Evolutionary conservation across 805 yeast species (phyloP), one percentile per base, ranked within the genome.

Genomic region (Yamadazyma paraphyllophila): DNA sequence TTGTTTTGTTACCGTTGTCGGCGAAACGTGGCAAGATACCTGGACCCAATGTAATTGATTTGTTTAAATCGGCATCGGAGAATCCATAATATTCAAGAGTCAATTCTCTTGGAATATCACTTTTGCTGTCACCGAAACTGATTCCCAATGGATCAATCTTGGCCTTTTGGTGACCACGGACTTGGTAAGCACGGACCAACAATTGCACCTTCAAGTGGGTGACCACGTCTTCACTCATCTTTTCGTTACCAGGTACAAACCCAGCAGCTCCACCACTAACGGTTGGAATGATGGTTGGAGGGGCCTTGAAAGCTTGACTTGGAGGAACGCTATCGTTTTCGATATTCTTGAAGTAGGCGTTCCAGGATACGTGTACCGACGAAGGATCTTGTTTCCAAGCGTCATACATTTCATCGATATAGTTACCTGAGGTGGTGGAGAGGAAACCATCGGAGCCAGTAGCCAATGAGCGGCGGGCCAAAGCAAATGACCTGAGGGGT

Each of bases 101-200:
- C 63, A 94, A 77, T 72, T 94, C 99, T 61, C 77, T 82, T 52
- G 99, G 97, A 37, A 77, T 52, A 13, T 76, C 72, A 43, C 70
- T 65, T 59, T 80, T 80, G 37, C 41, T 35, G 60, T 81, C 87
- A 57, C 94, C 97, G 62, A 83, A 88, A 14, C 91, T 81, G 61
- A 92, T 86, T 31, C 86, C 92, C 62, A 94, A 75, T n/a, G 99
- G 99, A 69, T 94, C 99, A 51, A 90, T 84, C 58, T 83, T 85
- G 38, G 98, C 97, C 74, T 88, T 88, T 67, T 84, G 86, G 69
- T 94, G 99, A 56, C 99, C 99, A 70, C 98, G 83, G 43, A 94
- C 99, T 75, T 94, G 99, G 73, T 91, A 94, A 26, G 99, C 99
- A 69, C 99, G 87, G 52, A 95, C 97, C 59, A 94, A 78, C 58